phyloP scores from a whole-genome alignment of 1,284 basidiomycete genomes.

The Retiboletus flavoniger region DNA sequence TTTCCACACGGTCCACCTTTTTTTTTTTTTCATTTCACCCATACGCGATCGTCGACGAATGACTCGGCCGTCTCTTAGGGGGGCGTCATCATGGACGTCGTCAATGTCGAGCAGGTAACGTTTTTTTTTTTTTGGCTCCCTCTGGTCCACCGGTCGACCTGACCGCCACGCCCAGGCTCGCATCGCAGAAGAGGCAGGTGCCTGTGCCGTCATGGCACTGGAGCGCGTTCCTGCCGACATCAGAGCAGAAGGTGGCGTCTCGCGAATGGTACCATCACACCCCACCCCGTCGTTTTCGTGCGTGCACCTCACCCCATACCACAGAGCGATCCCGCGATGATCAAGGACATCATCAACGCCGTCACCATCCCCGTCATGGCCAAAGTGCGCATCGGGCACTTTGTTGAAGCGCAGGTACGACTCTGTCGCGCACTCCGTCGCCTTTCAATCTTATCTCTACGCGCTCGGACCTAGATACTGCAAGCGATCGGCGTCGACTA shows the following conservation, averaged over 20 bases:
- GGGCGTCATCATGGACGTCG: constrained; percentile 92
- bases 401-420: constrained; percentile 87
- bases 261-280: constrained; percentile 73
- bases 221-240: constrained; percentile 98
- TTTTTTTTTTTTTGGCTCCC: not conserved
- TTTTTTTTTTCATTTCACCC: not conserved
- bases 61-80: constrained; percentile 42
- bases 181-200: constrained; percentile 97
- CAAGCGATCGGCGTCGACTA: constrained; percentile 96
- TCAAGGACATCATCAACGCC: constrained; percentile 91
- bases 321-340: constrained; percentile 93
- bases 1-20: constrained; percentile 7
- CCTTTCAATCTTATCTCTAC: not conserved
- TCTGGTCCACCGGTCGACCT: not conserved
- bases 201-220: constrained; percentile 96
- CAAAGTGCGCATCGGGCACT: constrained; percentile 95
- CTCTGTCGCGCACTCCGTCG: constrained; percentile 1
- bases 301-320: not conserved
- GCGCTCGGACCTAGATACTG: constrained; percentile 61
- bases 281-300: not conserved
- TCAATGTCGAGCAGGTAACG: constrained; percentile 76
- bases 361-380: constrained; percentile 94
- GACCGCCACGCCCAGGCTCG: constrained; percentile 60
- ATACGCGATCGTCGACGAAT: not conserved
- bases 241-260: constrained; percentile 85